Evolutionary conservation across 2,329 filamentous ascomycete genomes (phyloP).

Genomic region (Nectriaceae sp.): DNA sequence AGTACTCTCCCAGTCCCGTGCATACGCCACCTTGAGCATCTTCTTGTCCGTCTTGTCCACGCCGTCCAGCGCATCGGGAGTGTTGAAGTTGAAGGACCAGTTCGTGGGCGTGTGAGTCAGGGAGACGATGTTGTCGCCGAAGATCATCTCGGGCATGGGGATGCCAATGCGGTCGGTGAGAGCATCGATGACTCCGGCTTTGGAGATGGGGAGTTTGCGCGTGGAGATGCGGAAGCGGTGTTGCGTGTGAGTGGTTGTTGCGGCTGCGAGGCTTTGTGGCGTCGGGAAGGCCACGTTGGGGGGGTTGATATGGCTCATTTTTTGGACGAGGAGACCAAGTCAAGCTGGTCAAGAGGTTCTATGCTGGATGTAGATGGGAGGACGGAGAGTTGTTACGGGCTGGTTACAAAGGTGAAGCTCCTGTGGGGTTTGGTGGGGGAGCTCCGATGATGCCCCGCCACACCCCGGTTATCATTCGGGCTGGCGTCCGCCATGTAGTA

Average conservation of each 20-base stretch:
- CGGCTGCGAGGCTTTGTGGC: slow-evolving; percentile 49
- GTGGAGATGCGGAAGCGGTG: slow-evolving; percentile 74
- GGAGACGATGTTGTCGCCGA: slow-evolving; percentile 86
- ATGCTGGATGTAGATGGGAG: slow-evolving; percentile 5
- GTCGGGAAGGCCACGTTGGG: slow-evolving; percentile 57
- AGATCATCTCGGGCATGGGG: slow-evolving; percentile 97
- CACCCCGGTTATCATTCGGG: too few relatives aligned
- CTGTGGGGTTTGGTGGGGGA: not conserved
- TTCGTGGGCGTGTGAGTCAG: slow-evolving; percentile 73
- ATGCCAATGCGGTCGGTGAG: slow-evolving; percentile 81
- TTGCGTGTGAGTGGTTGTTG: slow-evolving; percentile 60
- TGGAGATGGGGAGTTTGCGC: slow-evolving; percentile 92
- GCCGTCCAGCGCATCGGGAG: slow-evolving; percentile 81
- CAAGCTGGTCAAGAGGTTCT: slow-evolving; percentile 7
- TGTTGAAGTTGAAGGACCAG: slow-evolving; percentile 81
- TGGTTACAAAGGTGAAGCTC: too few relatives aligned
- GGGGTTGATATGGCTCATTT: slow-evolving; percentile 43
- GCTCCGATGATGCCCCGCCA: too few relatives aligned
- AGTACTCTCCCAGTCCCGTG: slow-evolving; percentile 74
- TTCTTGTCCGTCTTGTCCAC: slow-evolving; percentile 92
- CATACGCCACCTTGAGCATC: slow-evolving; percentile 94
- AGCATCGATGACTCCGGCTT: slow-evolving; percentile 83
- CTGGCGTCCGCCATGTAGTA: too few relatives aligned
- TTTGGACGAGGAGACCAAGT: slow-evolving; percentile 7
- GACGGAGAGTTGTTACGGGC: too few relatives aligned